Evolutionary conservation across 1,284 basidiomycete genomes (phyloP).

Genomic region (Leccinum pallidistipes): DNA sequence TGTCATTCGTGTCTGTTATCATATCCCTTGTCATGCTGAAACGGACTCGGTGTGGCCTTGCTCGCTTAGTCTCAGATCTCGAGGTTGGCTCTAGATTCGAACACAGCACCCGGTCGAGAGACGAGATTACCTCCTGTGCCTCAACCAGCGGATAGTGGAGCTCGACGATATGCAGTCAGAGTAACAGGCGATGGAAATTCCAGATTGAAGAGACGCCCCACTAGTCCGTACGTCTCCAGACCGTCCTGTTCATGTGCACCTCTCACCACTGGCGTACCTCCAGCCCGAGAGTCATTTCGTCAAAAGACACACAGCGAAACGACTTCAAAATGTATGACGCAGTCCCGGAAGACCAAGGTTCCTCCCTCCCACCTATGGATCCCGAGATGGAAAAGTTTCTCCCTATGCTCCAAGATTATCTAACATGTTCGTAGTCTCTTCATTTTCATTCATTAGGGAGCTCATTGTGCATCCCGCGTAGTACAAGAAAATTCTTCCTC

Average conservation of each 20-base stretch:
- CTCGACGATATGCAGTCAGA: constrained; percentile 28
- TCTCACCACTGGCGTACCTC: constrained; percentile 13
- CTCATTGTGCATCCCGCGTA: constrained; percentile 10
- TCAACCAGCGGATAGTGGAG: constrained; percentile 21
- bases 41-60: neutral
- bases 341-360: constrained; percentile 46
- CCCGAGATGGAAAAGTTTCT: constrained; percentile 73
- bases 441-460: neutral
- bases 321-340: constrained; percentile 73
- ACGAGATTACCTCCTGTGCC: constrained; percentile 18
- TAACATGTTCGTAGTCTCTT: constrained; percentile 48
- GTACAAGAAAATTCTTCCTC: constrained; percentile 25
- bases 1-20: neutral
- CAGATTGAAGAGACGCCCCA: constrained; percentile 22
- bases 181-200: constrained; percentile 6
- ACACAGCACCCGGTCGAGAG: constrained; percentile 19
- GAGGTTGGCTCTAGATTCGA: constrained; percentile 40
- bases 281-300: constrained; percentile 57
- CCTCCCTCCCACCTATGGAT: constrained; percentile 40
- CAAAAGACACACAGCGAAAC: constrained; percentile 46
- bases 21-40: neutral
- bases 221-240: constrained; percentile 30
- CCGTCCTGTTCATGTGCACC: neutral
- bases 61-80: constrained; percentile 50
- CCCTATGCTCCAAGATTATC: constrained; percentile 68